These are phyloP conservation scores for Aspergillus sp. DNA, from an alignment of 2,329 filamentous ascomycete species.

Conservation along the genomic window DNA sequence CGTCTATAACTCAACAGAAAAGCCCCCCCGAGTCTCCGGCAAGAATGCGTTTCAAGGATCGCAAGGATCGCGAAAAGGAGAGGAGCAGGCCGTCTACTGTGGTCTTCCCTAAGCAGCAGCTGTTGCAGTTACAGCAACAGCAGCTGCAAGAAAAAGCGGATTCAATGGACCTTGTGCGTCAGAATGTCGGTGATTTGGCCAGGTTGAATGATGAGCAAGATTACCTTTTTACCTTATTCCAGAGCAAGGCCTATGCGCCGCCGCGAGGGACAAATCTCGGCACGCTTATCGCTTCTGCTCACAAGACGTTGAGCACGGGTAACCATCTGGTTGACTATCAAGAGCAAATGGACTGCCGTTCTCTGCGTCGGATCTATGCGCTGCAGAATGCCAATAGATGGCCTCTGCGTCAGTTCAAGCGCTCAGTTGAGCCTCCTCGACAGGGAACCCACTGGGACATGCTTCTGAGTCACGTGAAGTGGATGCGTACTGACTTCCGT, in stretches of 20 bases:
- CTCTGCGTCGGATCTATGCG: conserved; percentile 78
- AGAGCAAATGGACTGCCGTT: conserved; percentile 79
- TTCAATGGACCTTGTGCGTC: conserved; percentile 29
- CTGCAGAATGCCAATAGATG: conserved; percentile 86
- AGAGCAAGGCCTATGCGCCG: conserved; percentile 50
- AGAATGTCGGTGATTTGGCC: conserved; percentile 41
- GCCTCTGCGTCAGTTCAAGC: conserved; percentile 83
- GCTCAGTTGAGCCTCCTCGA: conserved; percentile 69
- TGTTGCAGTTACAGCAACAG: conserved; percentile 39
- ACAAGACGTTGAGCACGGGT: conserved; percentile 80
- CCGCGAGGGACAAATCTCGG: conserved; percentile 49
- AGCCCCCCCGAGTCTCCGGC: conserved; percentile 26
- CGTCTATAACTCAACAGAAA: conserved; percentile 9
- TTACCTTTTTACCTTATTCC: conserved; percentile 57
- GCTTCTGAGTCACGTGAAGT: conserved; percentile 83
- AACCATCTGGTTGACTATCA: conserved; percentile 76
- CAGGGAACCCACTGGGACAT: conserved; percentile 77
- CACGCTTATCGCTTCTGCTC: conserved; percentile 69
- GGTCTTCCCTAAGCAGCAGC: conserved; percentile 63
- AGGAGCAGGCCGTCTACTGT: conserved; percentile 62
- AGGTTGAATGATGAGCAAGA: conserved; percentile 43
- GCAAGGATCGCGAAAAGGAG: conserved; percentile 51
- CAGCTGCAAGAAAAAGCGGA: conserved; percentile 37
- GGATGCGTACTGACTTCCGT: conserved; percentile 94
- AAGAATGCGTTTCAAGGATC: conserved; percentile 39